Conservation (phyloP, 2,329 filamentous ascomycete genomes). For the Fusarium sp. region DNA sequence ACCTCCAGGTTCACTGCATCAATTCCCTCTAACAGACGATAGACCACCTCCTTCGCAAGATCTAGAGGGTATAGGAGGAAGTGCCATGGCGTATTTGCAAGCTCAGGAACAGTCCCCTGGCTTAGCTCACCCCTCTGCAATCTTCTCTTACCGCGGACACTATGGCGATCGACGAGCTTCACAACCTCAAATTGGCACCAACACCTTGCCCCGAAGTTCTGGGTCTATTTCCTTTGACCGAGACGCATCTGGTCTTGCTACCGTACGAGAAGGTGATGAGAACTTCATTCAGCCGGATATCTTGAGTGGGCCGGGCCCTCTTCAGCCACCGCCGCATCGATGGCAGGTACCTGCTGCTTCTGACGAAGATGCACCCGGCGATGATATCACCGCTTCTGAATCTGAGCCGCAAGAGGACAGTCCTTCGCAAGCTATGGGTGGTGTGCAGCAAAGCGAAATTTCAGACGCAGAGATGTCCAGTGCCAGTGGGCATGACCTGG, state of each 20-base stretch:
- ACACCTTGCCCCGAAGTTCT: constrained; percentile 22
- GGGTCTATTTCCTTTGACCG: constrained; percentile 29
- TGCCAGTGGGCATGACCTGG: not conserved
- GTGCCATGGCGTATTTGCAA: constrained; percentile 44
- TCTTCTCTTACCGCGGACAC: constrained; percentile 17
- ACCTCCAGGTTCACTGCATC: not conserved
- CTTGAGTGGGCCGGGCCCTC: constrained; percentile 18
- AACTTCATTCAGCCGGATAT: constrained; percentile 33
- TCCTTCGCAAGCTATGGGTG: constrained; percentile 22
- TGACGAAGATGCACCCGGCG: constrained; percentile 26
- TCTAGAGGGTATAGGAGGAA: constrained; percentile 50
- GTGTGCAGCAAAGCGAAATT: constrained; percentile 6
- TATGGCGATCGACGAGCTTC: constrained; percentile 19
- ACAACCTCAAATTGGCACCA: constrained; percentile 20
- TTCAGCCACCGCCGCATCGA: not conserved
- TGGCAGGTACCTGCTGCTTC: constrained; percentile 3
- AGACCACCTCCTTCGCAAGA: constrained; percentile 40
- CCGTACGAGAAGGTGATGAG: constrained; percentile 39
- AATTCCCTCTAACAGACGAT: constrained; percentile 10
- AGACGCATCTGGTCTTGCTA: constrained; percentile 29
- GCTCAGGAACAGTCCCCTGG: constrained; percentile 29
- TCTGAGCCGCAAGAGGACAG: constrained; percentile 5
- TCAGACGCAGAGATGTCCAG: not conserved
- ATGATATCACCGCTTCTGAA: constrained; percentile 18
- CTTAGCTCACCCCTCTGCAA: constrained; percentile 31